Base-by-base conservation (phyloP, 2,329 filamentous ascomycete species). In the Harringtonia aguacate region DNA sequence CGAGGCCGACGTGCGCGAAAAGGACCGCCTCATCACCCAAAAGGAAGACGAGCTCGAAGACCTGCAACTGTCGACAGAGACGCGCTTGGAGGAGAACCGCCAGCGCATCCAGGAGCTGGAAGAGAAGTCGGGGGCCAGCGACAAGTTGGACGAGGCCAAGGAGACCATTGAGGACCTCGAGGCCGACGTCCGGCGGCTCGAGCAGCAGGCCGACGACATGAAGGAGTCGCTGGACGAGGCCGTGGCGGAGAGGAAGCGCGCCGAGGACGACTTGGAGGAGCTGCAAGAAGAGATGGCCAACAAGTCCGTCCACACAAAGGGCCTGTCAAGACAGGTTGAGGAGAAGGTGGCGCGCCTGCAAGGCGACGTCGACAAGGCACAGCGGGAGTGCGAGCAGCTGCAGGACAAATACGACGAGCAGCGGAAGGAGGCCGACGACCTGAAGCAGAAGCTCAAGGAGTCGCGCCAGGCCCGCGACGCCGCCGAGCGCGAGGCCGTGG, bases 241-340 rank as follows among this genome's bases (percentile, higher is more conserved):
- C 0, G 48, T 70, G 8, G 57, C 64, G 2, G 69, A 79, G 45
- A 77, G 75, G 51, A 66, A 75, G 20, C 69, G 72, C 27, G 77
- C 77, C 3, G 73, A 79, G 52, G 64, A 62, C 8, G 72, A 82
- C 46, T 63, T 82, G 15, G 71, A 79, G 52, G 77, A 82, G 54
- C 68, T 88, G 21, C 82, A 85, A 49, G 81, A 86, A 43, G 84
- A 88, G 54, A 77, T 88, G 72, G 74, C 82, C 20, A 81, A 89
- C 61, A 88, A 87, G 53, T 89, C 84, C 0, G 73, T 87, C 31
- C 77, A 78, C 43, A 84, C 82, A 13, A 87, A 84, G 56, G 83
- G 81, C 3, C 68, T 86, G 9, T 84, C 78, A 42, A 75, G 83
- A 28, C 84, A 89, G 60, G 72, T 86, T 17, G 83, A 89, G 54